Evolutionary conservation across 2,329 filamentous ascomycete species (phyloP).

Genomic region (Penicillium sp.): DNA sequence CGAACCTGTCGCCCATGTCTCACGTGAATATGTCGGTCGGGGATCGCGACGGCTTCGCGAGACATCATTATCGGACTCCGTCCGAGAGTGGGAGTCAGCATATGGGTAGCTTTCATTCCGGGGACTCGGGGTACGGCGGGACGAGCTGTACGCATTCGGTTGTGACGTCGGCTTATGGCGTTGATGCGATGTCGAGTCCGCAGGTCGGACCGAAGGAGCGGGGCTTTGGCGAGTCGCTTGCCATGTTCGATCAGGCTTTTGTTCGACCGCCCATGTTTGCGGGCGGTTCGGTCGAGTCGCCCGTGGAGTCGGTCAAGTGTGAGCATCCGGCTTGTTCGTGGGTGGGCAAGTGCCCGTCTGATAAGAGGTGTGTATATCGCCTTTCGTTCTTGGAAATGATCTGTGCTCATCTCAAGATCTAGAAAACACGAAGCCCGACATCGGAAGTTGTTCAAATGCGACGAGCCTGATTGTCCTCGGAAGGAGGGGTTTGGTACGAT

Average conservation of each 20-base stretch:
- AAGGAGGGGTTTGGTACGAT: conserved; percentile 71
- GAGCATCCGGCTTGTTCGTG: conserved; percentile 35
- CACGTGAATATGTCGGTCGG: conserved; percentile 21
- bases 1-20: conserved; percentile 19
- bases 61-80: conserved; percentile 29
- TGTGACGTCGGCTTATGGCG: conserved; percentile 29
- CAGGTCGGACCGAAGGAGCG: conserved; percentile 26
- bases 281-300: conserved; percentile 44
- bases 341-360: conserved; percentile 44
- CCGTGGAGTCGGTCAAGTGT: conserved; percentile 36
- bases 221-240: conserved; percentile 22
- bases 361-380: conserved; percentile 38
- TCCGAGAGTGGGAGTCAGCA: conserved; percentile 39
- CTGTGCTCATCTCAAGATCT: not conserved
- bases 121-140: conserved; percentile 40
- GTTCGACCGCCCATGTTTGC: conserved; percentile 13
- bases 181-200: conserved; percentile 34
- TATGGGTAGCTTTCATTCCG: conserved; percentile 30
- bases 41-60: conserved; percentile 29
- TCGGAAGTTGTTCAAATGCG: conserved; percentile 66
- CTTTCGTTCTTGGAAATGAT: not conserved
- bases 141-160: conserved; percentile 33
- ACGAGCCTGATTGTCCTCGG: conserved; percentile 58
- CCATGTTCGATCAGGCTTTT: conserved; percentile 22
- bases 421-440: conserved; percentile 79